Evolutionary conservation across 2,329 filamentous ascomycete genomes (phyloP), one percentile per base, ranked within the genome.

Genomic region (Metarhizium rileyi): DNA sequence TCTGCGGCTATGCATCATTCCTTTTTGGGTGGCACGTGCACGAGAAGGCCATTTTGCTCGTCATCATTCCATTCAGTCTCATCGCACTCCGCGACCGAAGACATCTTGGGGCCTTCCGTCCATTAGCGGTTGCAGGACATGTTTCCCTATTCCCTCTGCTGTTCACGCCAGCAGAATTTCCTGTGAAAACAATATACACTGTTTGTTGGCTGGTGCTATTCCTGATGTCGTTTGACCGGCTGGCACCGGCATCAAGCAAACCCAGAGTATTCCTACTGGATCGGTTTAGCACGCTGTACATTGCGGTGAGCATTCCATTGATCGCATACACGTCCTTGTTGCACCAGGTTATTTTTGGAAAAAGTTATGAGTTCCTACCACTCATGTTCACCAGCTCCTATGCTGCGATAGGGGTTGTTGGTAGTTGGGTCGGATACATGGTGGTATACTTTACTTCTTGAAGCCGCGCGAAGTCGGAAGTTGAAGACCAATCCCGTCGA

Each of bases 11-110:
- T 63, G 87, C 91, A 0, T 96, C 91, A 0, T 98, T 98, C 70
- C 76, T 98, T 9, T 97, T 97, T 59, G 91, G 93, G 50, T 98
- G 91, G 90, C 93, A 98, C 63, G 93, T 98, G 8, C 93, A 98
- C 61, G 93, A 98, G 64, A 98, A 98, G 68, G 93, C 93, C 1
- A 87, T 98, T 50, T 77, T 98, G 22, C 79, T 97, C 20, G 86
- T 97, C 62, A 90, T 98, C 56, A 87, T 97, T 45, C 93, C 93
- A 0, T 97, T 97, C 73, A 94, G 87, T 58, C 77, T 98, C 53
- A 84, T 97, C 52, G 90, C 91, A 0, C 79, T 97, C 47, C 86
- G 86, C 64, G 90, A 97, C 65, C 81, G 93, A 47, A 83, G 93
- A 25, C 90, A 95, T 63, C 82, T 97, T 28, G 85, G 89, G 51